Evolutionary conservation across 2,329 filamentous ascomycete species (phyloP).

Genomic region (Cytospora paraplurivora): DNA sequence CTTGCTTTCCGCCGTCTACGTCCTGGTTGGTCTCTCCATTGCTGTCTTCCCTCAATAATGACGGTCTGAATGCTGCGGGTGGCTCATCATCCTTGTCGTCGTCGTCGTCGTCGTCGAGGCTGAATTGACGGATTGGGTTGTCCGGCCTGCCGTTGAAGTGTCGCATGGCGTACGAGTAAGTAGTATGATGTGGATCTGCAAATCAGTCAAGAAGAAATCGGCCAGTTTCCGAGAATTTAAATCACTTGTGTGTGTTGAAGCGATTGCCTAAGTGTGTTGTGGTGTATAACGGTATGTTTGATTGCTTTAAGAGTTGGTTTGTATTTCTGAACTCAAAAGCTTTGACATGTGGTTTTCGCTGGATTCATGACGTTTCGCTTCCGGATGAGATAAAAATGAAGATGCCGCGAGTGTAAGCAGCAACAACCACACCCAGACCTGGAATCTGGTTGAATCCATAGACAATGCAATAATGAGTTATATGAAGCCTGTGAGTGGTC

Average conservation of each 20-base stretch:
- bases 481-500: too few species aligned
- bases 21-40: neutral
- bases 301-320: too few species aligned
- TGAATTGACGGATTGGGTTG: conserved; percentile 11
- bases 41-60: neutral
- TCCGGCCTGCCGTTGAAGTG: conserved; percentile 12
- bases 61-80: neutral
- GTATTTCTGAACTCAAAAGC: neutral
- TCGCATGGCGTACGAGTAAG: conserved; percentile 17
- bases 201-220: too few species aligned
- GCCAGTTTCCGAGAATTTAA: too few species aligned
- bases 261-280: conserved; percentile 23
- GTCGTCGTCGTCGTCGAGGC: conserved; percentile 8
- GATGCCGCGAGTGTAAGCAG: neutral
- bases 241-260: too few species aligned
- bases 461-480: too few species aligned
- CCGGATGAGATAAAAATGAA: neutral
- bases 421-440: neutral
- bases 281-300: too few species aligned
- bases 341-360: neutral
- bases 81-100: neutral
- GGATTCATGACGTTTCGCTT: neutral
- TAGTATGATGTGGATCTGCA: too few species aligned
- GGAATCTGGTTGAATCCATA: neutral
- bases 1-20: neutral